Evolutionary conservation across 2,329 filamentous ascomycete species (phyloP), one percentile per base, ranked within the genome.

Genomic region (Ophiostoma sp.): DNA sequence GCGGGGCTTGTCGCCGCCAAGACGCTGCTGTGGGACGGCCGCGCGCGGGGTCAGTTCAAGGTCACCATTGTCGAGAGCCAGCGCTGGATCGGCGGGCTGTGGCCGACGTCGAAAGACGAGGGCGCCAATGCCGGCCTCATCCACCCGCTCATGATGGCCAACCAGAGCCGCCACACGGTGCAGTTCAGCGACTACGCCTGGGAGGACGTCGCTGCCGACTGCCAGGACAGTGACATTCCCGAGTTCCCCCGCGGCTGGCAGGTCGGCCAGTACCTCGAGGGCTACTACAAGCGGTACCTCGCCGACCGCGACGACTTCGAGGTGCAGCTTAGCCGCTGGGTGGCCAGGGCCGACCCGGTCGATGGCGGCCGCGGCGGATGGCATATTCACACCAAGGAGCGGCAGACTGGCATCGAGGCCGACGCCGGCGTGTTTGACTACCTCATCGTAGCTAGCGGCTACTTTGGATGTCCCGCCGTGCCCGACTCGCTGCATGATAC

Each of bases 101-200:
- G 92, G 92, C 88, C 89, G 3, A 78, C 63, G 1, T 64, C 80
- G 1, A 76, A 77, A 12, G 81, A 80, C 67, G 72, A 78, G 1
- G 86, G 87, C 67, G 72, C 71, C 7, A 55, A 52, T n/a, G 77
- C 73, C 1, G 82, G 85, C 2, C 78, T 85, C 52, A 78, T 89
- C 16, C 86, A 89, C 71, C 89, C 89, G 8, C 82, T 89, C 66
- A 90, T 90, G 82, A 81, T 85, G 16, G 85, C 85, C 4, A 96
- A 96, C 75, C 86, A 93, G 74, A 93, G 89, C 78, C 85, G 84
- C 63, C 91, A 92, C 76, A 92, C 90, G 0, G 87, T 95, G 71
- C 84, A 85, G 73, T 89, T 89, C 73, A 87, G 85, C 71, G 92
- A 94, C 75, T 76, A 92, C 38, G 84, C 89, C 5, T 96, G 91